Conservation (phyloP, 2,329 filamentous ascomycete species). For the Paramyrothecium roridum region DNA sequence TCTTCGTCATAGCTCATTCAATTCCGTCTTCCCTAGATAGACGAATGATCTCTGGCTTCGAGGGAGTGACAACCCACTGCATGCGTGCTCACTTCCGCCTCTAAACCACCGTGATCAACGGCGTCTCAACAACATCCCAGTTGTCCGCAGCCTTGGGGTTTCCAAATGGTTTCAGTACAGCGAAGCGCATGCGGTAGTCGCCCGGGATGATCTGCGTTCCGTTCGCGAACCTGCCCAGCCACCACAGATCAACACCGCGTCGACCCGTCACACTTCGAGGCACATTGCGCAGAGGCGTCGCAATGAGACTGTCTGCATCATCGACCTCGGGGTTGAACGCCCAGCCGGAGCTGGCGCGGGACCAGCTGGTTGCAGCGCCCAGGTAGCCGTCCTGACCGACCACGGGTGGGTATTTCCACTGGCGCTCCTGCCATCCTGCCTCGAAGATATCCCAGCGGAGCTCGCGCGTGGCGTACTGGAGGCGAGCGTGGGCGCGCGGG, state of each 20-base stretch:
- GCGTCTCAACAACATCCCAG: neutral
- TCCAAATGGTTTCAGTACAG: neutral
- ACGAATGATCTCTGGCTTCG: too few species aligned
- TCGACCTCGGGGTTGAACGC: neutral
- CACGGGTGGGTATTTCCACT: slow-evolving; percentile 7
- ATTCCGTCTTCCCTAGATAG: too few species aligned
- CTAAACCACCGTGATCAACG: neutral
- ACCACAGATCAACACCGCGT: neutral
- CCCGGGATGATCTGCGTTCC: neutral
- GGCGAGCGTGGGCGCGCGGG: slow-evolving; percentile 12
- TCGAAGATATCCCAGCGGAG: slow-evolving; percentile 15
- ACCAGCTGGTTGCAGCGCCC: slow-evolving; percentile 5
- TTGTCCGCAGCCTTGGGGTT: neutral
- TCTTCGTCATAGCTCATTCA: too few species aligned
- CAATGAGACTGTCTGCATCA: neutral
- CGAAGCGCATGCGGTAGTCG: neutral
- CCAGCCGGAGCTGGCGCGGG: neutral
- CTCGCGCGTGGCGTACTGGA: slow-evolving; percentile 17
- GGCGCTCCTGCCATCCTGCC: slow-evolving; percentile 1
- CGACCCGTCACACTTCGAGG: neutral
- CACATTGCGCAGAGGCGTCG: neutral
- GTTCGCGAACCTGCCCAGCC: neutral
- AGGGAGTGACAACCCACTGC: too few species aligned
- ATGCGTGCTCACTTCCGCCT: too few species aligned
- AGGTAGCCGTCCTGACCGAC: slow-evolving; percentile 5